phyloP scores from a whole-genome alignment of 805 yeast species.

The Metschnikowia drakensbergensis region DNA sequence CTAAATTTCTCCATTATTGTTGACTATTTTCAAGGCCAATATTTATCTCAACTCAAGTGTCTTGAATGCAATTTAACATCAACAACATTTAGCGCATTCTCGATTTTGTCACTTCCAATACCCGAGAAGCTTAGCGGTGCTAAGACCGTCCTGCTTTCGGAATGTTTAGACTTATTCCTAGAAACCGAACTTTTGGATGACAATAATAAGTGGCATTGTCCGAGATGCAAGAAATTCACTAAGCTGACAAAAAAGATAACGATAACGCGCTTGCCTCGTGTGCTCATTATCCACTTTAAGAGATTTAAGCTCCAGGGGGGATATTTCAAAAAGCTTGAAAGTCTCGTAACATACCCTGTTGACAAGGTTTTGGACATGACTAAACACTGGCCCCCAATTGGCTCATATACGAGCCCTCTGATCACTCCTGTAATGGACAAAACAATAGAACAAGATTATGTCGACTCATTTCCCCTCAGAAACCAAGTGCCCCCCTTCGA shows the following conservation, averaged over 20 bases:
- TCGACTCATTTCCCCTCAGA: slow-evolving; percentile 53
- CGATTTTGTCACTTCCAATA: slow-evolving; percentile 75
- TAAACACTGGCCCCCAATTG: slow-evolving; percentile 63
- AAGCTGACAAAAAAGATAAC: slow-evolving; percentile 64
- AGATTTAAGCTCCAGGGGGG: slow-evolving; percentile 58
- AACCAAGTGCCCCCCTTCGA: slow-evolving; percentile 79
- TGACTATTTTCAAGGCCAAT: slow-evolving; percentile 86
- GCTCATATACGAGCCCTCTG: slow-evolving; percentile 19
- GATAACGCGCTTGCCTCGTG: slow-evolving; percentile 74
- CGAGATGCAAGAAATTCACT: slow-evolving; percentile 61
- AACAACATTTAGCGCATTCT: slow-evolving; percentile 81
- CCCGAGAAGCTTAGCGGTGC: slow-evolving; percentile 43
- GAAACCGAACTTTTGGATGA: slow-evolving; percentile 70
- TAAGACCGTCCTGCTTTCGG: slow-evolving; percentile 38
- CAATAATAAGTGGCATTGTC: slow-evolving; percentile 83
- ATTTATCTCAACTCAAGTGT: slow-evolving; percentile 73
- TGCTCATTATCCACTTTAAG: slow-evolving; percentile 79
- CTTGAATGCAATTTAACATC: slow-evolving; percentile 70
- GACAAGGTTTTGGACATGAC: slow-evolving; percentile 55
- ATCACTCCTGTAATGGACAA: slow-evolving; percentile 26
- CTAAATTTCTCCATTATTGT: slow-evolving; percentile 77
- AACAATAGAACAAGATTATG: slow-evolving; percentile 41
- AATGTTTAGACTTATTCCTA: slow-evolving; percentile 75
- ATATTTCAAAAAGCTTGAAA: slow-evolving; percentile 55
- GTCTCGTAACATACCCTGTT: slow-evolving; percentile 65